These are phyloP conservation scores for Xylariaceae sp. DNA, from an alignment of 2,329 filamentous ascomycete species.

Conservation along the genomic window DNA sequence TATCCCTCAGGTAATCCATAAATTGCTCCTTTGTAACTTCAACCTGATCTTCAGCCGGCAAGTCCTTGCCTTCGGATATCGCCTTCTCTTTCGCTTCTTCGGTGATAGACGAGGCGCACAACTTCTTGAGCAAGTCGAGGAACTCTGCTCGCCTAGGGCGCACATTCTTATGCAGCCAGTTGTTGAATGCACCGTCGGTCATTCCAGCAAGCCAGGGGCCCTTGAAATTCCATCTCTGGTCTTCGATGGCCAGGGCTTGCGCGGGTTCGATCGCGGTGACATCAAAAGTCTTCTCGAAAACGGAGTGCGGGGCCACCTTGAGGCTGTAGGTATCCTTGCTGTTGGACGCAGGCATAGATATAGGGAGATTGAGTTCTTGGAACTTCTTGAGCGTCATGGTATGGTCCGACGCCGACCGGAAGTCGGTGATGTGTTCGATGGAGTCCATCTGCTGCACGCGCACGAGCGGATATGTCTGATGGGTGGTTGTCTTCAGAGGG, in stretches of 20 bases:
- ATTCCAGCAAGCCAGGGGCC: slow-evolving; percentile 63
- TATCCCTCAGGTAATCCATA: slow-evolving; percentile 45
- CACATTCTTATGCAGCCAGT: slow-evolving; percentile 51
- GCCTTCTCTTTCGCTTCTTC: slow-evolving; percentile 35
- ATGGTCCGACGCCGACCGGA: slow-evolving; percentile 76
- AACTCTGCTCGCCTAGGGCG: slow-evolving; percentile 51
- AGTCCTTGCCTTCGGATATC: slow-evolving; percentile 33
- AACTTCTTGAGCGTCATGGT: slow-evolving; percentile 77
- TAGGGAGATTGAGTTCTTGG: slow-evolving; percentile 70
- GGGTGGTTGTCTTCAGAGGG: slow-evolving; percentile 68
- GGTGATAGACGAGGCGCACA: slow-evolving; percentile 44
- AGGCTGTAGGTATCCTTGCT: slow-evolving; percentile 16
- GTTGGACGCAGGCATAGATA: slow-evolving; percentile 47
- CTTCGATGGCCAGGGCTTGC: slow-evolving; percentile 34
- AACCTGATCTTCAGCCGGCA: slow-evolving; percentile 29
- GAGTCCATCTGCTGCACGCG: slow-evolving; percentile 76
- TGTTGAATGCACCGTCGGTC: slow-evolving; percentile 54
- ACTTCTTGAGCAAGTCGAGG: slow-evolving; percentile 46
- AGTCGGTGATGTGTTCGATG: slow-evolving; percentile 84
- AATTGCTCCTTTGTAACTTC: slow-evolving; percentile 49
- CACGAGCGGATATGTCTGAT: slow-evolving; percentile 67
- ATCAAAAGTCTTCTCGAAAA: slow-evolving; percentile 56
- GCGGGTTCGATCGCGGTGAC: slow-evolving; percentile 41
- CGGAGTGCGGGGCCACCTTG: slow-evolving; percentile 38
- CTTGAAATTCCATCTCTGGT: slow-evolving; percentile 59